Conservation (phyloP, 129 eudicot genomes). For the Artemisia tridentata region DNA sequence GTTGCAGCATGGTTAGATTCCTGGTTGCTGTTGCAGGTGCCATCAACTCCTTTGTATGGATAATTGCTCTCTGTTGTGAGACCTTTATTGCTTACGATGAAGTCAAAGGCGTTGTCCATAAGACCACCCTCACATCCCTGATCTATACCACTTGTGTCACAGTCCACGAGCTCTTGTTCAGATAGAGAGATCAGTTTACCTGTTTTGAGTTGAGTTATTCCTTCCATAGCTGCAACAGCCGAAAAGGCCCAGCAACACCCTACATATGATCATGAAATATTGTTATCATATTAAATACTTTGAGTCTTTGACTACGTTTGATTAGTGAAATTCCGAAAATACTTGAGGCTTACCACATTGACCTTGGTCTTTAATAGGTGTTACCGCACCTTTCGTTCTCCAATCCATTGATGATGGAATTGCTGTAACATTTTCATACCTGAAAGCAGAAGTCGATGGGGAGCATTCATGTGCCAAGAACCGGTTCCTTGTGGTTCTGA, state of each 20-base stretch:
- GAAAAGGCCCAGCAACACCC: conserved; percentile 40
- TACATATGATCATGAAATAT: not conserved
- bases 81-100: conserved; percentile 25
- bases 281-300: not conserved
- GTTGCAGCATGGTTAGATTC: conserved; percentile 26
- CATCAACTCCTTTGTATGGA: conserved; percentile 31
- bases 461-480: conserved; percentile 30
- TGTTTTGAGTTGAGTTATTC: conserved; percentile 32
- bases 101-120: conserved; percentile 30
- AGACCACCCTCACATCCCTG: conserved; percentile 34
- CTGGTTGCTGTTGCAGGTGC: conserved; percentile 28
- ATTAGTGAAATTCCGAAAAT: not conserved
- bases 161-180: conserved; percentile 38
- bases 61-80: conserved; percentile 23
- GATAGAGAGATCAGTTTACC: conserved; percentile 28
- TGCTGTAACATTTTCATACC: conserved; percentile 29
- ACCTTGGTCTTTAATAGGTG: conserved; percentile 46
- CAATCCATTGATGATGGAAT: conserved; percentile 40
- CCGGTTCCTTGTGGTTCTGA: conserved; percentile 23
- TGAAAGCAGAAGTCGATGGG: conserved; percentile 16
- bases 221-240: conserved; percentile 32
- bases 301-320: not conserved
- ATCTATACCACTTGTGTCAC: conserved; percentile 28
- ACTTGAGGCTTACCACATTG: conserved; percentile 34
- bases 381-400: conserved; percentile 37